Percentiles rank a stretch among this genome's conserved stretches.
Evolutionary conservation across 495 filamentous ascomycete species (phyloP).

Genomic region (Thozetella sp.): DNA sequence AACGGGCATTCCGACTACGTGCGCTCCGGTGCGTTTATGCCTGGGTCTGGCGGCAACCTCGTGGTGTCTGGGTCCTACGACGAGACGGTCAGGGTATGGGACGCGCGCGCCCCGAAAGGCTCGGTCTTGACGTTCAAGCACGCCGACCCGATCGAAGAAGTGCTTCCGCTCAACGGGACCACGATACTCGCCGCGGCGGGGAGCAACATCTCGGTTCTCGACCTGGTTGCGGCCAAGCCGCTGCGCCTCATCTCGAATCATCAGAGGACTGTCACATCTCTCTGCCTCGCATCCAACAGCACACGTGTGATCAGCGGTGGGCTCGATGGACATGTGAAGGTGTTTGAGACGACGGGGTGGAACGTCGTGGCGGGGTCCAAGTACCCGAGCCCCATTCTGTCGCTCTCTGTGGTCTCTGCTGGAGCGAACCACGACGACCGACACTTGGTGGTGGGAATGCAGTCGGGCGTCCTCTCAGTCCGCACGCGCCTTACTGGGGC

Average conservation of each 20-base stretch:
- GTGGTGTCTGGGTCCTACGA: slow-evolving; percentile 92
- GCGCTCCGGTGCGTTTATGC: slow-evolving; percentile 82
- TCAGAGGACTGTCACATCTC: slow-evolving; percentile 93
- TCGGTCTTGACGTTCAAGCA: slow-evolving; percentile 92
- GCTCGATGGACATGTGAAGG: slow-evolving; percentile 94
- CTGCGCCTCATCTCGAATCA: slow-evolving; percentile 86
- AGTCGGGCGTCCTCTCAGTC: slow-evolving; percentile 85
- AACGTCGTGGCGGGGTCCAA: slow-evolving; percentile 90
- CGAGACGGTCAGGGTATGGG: slow-evolving; percentile 90
- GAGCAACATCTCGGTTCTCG: slow-evolving; percentile 89
- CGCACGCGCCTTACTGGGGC: slow-evolving; percentile 84
- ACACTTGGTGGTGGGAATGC: slow-evolving; percentile 92
- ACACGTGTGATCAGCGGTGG: slow-evolving; percentile 82
- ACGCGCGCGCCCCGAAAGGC: slow-evolving; percentile 69
- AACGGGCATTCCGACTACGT: slow-evolving; percentile 94
- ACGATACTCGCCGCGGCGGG: slow-evolving; percentile 83
- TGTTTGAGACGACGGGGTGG: slow-evolving; percentile 91
- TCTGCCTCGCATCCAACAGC: slow-evolving; percentile 74
- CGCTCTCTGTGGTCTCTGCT: slow-evolving; percentile 71
- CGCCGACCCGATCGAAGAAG: slow-evolving; percentile 78
- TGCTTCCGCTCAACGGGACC: slow-evolving; percentile 84
- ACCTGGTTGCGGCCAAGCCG: slow-evolving; percentile 89
- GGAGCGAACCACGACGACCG: slow-evolving; percentile 75
- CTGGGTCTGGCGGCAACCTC: slow-evolving; percentile 71
- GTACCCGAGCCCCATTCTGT: slow-evolving; percentile 87